These are phyloP conservation scores for Verticillium dahliae DNA, from an alignment of 2,329 filamentous ascomycete genomes.

Conservation along the genomic window DNA sequence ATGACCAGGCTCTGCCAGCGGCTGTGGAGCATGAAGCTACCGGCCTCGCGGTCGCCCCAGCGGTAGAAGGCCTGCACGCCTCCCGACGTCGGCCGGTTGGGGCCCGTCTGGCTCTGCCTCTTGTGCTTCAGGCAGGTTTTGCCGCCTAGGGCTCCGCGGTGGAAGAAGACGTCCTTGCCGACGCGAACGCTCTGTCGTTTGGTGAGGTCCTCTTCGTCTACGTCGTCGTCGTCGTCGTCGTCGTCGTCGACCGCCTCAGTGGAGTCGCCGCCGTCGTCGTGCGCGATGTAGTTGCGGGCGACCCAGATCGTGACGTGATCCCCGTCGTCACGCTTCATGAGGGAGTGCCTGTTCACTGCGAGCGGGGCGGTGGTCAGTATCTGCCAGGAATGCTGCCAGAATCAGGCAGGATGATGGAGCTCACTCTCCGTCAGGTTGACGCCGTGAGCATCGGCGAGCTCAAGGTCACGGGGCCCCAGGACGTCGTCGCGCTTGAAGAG, in stretches of 20 bases:
- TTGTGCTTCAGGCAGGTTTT: not conserved
- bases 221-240: not conserved
- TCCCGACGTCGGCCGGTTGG: not conserved
- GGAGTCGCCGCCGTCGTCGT: not conserved
- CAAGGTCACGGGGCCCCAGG: not conserved
- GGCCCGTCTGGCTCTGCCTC: not conserved
- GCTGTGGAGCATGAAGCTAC: not conserved
- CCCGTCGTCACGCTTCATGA: not conserved
- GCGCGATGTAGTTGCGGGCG: not conserved
- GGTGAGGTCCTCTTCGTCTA: not conserved
- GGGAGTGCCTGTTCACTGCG: not conserved
- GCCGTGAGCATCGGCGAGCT: not conserved
- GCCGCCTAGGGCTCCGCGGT: not conserved
- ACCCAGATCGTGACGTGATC: conserved; percentile 1
- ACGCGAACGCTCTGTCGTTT: not conserved
- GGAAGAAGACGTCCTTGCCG: not conserved
- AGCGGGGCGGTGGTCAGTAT: not conserved
- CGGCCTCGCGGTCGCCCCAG: not conserved
- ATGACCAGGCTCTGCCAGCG: not conserved
- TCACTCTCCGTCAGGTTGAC: not conserved
- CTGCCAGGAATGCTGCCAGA: not conserved
- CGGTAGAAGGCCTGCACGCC: not conserved
- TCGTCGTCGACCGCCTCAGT: not conserved
- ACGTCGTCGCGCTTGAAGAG: conserved; percentile 1
- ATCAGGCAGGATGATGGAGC: not conserved